A percentile compares a stretch with the other conserved stretches of the same genome.
Conservation (phyloP, 306 rosid species). For the Dryas octopetala region DNA sequence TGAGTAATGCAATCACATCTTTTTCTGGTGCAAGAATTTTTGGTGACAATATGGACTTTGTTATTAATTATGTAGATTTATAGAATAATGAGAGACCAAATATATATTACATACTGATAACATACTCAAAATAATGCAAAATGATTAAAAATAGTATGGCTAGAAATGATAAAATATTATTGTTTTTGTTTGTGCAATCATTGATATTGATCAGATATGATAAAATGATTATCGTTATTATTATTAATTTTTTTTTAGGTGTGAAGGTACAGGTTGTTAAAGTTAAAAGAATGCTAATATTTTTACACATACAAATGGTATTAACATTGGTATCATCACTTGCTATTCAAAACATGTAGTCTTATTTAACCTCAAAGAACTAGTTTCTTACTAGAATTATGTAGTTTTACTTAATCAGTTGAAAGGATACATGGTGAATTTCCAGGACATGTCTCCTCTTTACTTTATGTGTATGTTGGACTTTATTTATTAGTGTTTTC, state of each 20-base stretch:
- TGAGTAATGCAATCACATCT: conserved; percentile 4
- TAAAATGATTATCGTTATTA: neutral
- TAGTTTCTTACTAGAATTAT: neutral
- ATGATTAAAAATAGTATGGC: neutral
- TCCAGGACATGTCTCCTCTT: neutral
- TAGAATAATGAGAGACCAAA: neutral
- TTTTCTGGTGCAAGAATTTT: neutral
- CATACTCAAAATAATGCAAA: neutral
- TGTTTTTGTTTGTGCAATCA: neutral
- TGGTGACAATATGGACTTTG: neutral
- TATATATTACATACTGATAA: neutral
- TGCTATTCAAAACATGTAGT: neutral
- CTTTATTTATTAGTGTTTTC: conserved; percentile 6
- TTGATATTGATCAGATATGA: neutral
- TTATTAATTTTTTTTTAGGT: neutral
- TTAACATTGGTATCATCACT: neutral
- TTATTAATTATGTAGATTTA: neutral
- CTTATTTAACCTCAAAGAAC: neutral
- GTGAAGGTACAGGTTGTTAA: neutral
- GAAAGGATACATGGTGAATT: neutral
- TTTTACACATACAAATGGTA: neutral
- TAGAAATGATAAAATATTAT: neutral
- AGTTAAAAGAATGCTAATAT: neutral
- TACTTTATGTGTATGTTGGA: neutral
- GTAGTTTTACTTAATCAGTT: neutral